Conservation (phyloP, 2,329 filamentous ascomycete genomes). For the Pseudogymnoascus sp. region DNA sequence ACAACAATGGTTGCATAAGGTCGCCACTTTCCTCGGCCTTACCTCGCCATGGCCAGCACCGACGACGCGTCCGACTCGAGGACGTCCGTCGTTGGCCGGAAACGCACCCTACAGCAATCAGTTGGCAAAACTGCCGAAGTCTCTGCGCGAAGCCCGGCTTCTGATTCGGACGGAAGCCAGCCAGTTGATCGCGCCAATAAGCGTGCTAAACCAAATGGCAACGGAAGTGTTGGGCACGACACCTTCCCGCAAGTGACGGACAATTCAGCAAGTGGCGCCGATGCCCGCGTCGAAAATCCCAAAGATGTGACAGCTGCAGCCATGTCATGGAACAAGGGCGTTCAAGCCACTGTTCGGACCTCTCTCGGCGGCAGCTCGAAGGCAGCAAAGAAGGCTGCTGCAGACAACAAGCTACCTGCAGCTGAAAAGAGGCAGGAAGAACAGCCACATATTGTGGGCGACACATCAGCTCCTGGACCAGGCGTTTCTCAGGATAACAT, state of each 20-base stretch:
- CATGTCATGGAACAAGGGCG: slow-evolving; percentile 38
- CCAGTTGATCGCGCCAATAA: not conserved
- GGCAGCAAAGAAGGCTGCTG: slow-evolving; percentile 13
- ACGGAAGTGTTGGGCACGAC: not conserved
- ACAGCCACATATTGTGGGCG: not conserved
- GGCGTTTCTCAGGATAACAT: not conserved
- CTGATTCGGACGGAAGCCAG: not conserved
- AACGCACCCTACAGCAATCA: not conserved
- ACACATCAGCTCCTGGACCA: not conserved
- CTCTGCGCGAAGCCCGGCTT: not conserved
- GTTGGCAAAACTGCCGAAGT: not conserved
- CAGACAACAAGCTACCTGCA: not conserved
- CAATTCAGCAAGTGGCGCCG: not conserved
- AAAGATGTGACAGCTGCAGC: slow-evolving; percentile 20
- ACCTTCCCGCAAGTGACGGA: not conserved
- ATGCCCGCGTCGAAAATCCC: not conserved
- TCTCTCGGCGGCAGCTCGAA: slow-evolving; percentile 29
- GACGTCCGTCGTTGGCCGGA: slow-evolving; percentile 34
- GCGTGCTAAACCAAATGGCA: not conserved
- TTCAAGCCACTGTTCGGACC: slow-evolving; percentile 34
- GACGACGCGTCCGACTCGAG: slow-evolving; percentile 37
- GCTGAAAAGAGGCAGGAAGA: not conserved
- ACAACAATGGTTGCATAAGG: not conserved
- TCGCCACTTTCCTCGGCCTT: not conserved
- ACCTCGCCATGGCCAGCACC: slow-evolving; percentile 20